These are phyloP conservation scores for Beauveria sp. DNA, from an alignment of 2,329 filamentous ascomycete species.

Conservation along the genomic window DNA sequence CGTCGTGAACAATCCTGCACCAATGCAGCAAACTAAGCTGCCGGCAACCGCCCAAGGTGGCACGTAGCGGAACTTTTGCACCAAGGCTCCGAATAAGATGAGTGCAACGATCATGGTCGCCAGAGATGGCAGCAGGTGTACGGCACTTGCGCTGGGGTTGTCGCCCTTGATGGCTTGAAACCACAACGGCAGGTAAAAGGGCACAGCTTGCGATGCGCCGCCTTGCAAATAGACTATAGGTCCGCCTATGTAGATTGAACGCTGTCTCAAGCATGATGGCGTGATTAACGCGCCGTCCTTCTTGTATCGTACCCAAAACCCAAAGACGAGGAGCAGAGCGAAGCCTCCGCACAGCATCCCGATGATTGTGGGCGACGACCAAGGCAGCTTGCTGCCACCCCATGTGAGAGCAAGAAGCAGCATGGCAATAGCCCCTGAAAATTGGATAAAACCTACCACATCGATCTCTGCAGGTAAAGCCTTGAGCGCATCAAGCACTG, in stretches of 20 bases:
- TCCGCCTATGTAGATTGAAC: not conserved
- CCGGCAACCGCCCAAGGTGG: constrained; percentile 5
- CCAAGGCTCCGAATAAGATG: not conserved
- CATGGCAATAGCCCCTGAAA: not conserved
- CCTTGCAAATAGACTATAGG: not conserved
- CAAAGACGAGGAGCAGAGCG: not conserved
- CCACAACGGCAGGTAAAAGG: constrained; percentile 1
- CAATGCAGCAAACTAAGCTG: not conserved
- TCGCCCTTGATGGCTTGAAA: not conserved
- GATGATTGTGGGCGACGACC: not conserved
- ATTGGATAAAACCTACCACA: not conserved
- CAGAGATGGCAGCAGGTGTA: not conserved
- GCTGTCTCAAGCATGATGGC: not conserved
- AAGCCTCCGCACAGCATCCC: not conserved
- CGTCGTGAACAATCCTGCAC: not conserved
- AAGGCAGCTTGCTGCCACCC: not conserved
- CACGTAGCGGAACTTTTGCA: not conserved
- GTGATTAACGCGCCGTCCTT: not conserved
- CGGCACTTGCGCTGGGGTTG: not conserved
- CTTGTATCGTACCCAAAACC: not conserved
- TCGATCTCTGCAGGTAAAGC: not conserved
- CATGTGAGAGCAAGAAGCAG: not conserved
- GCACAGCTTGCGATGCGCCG: not conserved
- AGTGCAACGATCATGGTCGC: not conserved
- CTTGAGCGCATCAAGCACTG: not conserved